Conservation (phyloP, 2,329 filamentous ascomycete genomes). For the Dactylellina leptospora region DNA sequence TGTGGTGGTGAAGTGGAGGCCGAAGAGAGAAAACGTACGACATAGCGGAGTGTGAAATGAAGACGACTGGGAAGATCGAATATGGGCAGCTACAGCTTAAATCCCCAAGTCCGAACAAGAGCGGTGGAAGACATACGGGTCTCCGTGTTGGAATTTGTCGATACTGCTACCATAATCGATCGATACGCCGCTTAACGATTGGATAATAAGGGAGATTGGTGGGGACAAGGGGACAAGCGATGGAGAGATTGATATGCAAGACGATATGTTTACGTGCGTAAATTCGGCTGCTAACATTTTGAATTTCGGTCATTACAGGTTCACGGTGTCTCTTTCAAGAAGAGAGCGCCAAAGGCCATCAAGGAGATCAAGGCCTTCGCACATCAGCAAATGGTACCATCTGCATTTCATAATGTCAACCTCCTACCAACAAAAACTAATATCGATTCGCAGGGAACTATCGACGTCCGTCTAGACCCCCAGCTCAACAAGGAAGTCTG, state of each 20-base stretch:
- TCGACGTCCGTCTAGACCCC: conserved; percentile 96
- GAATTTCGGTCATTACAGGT: conserved; percentile 70
- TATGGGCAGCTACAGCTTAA: too few relatives aligned
- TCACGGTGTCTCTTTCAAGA: conserved; percentile 99
- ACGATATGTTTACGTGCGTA: too few relatives aligned
- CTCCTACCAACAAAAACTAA: conserved; percentile 43
- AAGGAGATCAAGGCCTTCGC: conserved; percentile 99
- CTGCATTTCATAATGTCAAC: conserved; percentile 17
- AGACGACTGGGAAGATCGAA: too few relatives aligned
- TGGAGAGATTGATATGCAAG: too few relatives aligned
- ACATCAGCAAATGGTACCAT: conserved; percentile 89
- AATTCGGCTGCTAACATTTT: conserved; percentile 53
- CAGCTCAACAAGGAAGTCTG: conserved; percentile 99
- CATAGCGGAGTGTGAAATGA: neutral
- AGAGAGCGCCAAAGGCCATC: conserved; percentile 96
- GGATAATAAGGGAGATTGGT: too few relatives aligned
- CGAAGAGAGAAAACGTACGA: conserved; percentile 18
- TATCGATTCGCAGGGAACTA: conserved; percentile 90
- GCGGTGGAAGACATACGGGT: too few relatives aligned
- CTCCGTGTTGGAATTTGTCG: too few relatives aligned
- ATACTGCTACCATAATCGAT: too few relatives aligned
- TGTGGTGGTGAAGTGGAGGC: neutral
- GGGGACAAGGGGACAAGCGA: too few relatives aligned
- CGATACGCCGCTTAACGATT: too few relatives aligned
- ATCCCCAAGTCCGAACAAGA: too few relatives aligned